Base-by-base conservation (phyloP, 805 yeast species). In the Pichia phayaonensis region DNA sequence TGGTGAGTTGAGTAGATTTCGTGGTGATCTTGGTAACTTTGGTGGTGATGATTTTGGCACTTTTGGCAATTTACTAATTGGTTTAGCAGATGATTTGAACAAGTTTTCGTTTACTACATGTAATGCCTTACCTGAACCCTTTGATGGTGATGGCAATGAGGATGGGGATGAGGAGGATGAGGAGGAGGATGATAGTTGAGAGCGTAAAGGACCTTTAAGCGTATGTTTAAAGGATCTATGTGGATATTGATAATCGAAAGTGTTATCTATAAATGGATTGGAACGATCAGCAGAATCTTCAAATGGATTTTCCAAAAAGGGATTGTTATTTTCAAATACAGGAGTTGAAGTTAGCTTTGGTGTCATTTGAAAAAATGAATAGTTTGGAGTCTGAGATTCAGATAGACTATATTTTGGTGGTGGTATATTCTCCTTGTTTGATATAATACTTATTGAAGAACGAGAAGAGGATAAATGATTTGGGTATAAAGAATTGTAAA, bases 401-500 rank as follows among this genome's bases (percentile, higher is more conserved):
- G 42, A 31, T 12, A 49, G 29, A 11, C 15, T 20, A 45, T 45
- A 45, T 29, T 36, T 16, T n/a, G 16, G 4, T 13, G 46, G 50
- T 20, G 42, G 8, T 1, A 44, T 40, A 36, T 44, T 47, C 24
- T 51, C 46, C n/a, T 51, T 51, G n/a, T 44, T 42, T 27, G 48
- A 47, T 13, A 38, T 22, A 22, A 43, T 12, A 20, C 23, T 20
- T 6, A 20, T 11, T 39, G 40, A 20, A 20, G 23, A 39, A 20
- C 20, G 23, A 4, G 24, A 20, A 13, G 52, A 49, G 8, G 45
- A 42, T 26, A 21, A 8, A 40, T 40, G 40, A 12, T 48, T 26
- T 8, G 40, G 6, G 18, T 29, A 50, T 23, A 50, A 21, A 15
- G 22, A 23, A n/a, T 42, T 41, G 24, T 42, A 50, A 3, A 45